A percentile compares a stretch with the other conserved stretches of the same genome.
Evolutionary conservation across 805 yeast species (phyloP).

Genomic region (Tetrapisispora nanseiensis): DNA sequence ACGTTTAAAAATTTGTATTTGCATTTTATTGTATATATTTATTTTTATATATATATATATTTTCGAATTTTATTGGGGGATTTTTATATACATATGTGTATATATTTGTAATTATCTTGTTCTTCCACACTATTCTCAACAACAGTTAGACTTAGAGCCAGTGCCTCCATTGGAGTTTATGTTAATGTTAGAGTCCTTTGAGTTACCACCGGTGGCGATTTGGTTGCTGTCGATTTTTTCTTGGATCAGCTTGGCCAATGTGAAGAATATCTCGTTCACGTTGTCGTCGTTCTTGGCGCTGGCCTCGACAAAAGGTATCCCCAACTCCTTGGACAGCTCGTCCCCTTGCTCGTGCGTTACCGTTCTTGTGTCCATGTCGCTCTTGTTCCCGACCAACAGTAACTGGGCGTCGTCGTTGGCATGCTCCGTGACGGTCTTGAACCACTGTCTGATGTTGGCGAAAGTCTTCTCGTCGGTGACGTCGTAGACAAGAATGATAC

Average conservation of each 20-base stretch:
- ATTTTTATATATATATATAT: neutral
- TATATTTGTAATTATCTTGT: neutral
- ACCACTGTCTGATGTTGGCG: conserved; percentile 90
- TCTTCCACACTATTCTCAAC: conserved; percentile 33
- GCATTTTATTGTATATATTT: neutral
- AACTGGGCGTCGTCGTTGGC: conserved; percentile 94
- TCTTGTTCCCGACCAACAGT: conserved; percentile 90
- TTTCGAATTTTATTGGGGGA: neutral
- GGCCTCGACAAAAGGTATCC: conserved; percentile 89
- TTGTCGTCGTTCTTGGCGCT: conserved; percentile 89
- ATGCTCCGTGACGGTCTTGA: conserved; percentile 88
- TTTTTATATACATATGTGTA: neutral
- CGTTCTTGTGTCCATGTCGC: conserved; percentile 81
- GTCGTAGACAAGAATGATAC: conserved; percentile 74
- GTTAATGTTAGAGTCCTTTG: conserved; percentile 36
- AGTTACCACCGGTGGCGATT: conserved; percentile 41
- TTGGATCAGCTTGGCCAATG: conserved; percentile 77
- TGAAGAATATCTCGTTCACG: conserved; percentile 86
- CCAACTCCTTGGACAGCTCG: conserved; percentile 73
- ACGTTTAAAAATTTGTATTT: too few relatives aligned
- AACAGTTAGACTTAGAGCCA: conserved; percentile 39
- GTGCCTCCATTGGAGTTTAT: conserved; percentile 39
- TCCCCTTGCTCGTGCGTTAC: conserved; percentile 88
- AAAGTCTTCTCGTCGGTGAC: conserved; percentile 86
- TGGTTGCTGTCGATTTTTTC: conserved; percentile 53